These are phyloP conservation scores for Bertia moriformis DNA, from an alignment of 2,329 filamentous ascomycete genomes.

Conservation along the genomic window DNA sequence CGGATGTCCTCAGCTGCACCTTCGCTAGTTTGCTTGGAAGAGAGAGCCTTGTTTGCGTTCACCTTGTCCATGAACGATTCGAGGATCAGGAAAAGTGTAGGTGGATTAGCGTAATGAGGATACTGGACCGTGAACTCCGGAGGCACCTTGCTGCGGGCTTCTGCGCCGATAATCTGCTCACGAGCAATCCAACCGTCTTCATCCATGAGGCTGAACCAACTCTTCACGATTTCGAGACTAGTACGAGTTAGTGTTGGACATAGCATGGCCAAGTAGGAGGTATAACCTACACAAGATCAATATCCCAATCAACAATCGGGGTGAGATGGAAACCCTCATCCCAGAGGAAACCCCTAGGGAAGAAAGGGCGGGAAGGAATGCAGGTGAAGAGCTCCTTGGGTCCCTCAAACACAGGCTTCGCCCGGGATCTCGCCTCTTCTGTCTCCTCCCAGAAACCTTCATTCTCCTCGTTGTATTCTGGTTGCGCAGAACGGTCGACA, in stretches of 20 bases:
- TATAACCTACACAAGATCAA: conserved; percentile 45
- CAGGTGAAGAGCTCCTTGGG: conserved; percentile 82
- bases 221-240: conserved; percentile 73
- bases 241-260: conserved; percentile 22
- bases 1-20: conserved; percentile 31
- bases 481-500: conserved; percentile 79
- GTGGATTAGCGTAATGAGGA: conserved; percentile 92
- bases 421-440: conserved; percentile 59
- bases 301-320: conserved; percentile 85
- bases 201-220: conserved; percentile 93
- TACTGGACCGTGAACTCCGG: conserved; percentile 88
- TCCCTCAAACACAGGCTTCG: conserved; percentile 57
- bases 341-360: conserved; percentile 92
- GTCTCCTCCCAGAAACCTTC: conserved; percentile 94
- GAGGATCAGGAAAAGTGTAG: conserved; percentile 80
- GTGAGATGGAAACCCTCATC: conserved; percentile 94
- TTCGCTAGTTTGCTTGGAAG: conserved; percentile 16
- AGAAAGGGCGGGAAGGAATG: conserved; percentile 86
- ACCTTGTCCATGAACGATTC: conserved; percentile 73
- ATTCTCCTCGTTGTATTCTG: conserved; percentile 86
- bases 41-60: conserved; percentile 37
- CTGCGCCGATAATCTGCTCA: conserved; percentile 82
- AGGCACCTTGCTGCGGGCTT: conserved; percentile 90
- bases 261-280: background rate
- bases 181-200: conserved; percentile 94